Percentiles rank a stretch among this genome's conserved stretches.
Conservation (phyloP, 495 filamentous ascomycete species). For the Lasiosphaeria hispida region DNA sequence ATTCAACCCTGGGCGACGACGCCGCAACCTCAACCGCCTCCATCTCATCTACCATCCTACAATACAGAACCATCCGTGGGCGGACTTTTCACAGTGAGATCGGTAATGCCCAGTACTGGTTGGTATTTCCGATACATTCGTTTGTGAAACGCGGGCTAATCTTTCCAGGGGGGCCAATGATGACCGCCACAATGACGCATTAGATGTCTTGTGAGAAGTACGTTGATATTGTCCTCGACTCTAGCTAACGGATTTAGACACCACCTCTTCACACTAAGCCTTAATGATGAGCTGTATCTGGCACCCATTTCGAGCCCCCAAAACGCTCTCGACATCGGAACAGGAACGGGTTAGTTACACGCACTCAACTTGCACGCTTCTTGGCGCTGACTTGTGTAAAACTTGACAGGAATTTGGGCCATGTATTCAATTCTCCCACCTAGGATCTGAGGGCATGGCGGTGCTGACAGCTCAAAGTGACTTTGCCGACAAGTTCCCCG, state of each 20-base stretch:
- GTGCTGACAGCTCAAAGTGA: slow-evolving; percentile 33
- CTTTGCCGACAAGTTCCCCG: slow-evolving; percentile 55
- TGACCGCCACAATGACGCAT: slow-evolving; percentile 32
- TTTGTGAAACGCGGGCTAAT: background rate
- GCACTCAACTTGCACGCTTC: no score
- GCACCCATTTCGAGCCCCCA: slow-evolving; percentile 28
- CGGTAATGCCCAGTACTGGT: slow-evolving; percentile 8
- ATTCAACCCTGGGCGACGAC: background rate
- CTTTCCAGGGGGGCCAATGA: slow-evolving; percentile 36
- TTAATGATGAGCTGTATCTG: slow-evolving; percentile 43
- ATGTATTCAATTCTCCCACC: slow-evolving; percentile 29
- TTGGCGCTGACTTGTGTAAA: no score
- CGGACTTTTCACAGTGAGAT: background rate
- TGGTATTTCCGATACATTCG: background rate
- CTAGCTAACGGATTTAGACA: slow-evolving; percentile 21
- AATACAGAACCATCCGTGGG: background rate
- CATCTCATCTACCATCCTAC: background rate
- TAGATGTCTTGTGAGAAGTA: slow-evolving; percentile 35
- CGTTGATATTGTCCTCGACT: background rate
- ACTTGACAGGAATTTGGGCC: slow-evolving; percentile 29
- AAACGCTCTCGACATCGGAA: slow-evolving; percentile 39
- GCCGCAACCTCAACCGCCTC: background rate
- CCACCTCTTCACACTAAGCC: slow-evolving; percentile 30
- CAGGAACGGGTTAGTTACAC: slow-evolving; percentile 37
- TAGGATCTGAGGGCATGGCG: background rate